Evolutionary conservation across 116 monocot species (phyloP).

Genomic region (Dioscorea cayenensis): DNA sequence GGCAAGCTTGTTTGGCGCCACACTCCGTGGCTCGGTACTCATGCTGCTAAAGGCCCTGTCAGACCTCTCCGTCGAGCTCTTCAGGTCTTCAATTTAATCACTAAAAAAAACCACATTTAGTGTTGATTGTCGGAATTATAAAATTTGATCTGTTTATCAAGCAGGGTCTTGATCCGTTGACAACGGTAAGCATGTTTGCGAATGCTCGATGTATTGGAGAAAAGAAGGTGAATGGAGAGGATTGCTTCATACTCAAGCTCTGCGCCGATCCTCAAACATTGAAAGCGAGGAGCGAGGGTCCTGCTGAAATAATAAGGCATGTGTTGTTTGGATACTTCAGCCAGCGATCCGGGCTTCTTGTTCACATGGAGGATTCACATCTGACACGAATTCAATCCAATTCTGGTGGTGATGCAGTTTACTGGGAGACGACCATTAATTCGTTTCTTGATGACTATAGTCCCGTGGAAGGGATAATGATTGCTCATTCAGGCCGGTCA

Average conservation of each 20-base stretch:
- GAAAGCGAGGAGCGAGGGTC: slow-evolving; percentile 50
- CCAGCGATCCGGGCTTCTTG: slow-evolving; percentile 48
- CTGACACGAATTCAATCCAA: slow-evolving; percentile 56
- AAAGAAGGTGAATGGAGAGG: slow-evolving; percentile 59
- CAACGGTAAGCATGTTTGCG: slow-evolving; percentile 51
- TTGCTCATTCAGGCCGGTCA: slow-evolving; percentile 66
- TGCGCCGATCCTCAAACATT: slow-evolving; percentile 43
- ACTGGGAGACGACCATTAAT: slow-evolving; percentile 78
- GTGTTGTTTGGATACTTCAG: slow-evolving; percentile 68
- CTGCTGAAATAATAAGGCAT: slow-evolving; percentile 66
- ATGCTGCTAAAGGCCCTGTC: slow-evolving; percentile 84
- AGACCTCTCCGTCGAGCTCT: slow-evolving; percentile 77
- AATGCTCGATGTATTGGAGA: slow-evolving; percentile 55
- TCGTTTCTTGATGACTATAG: slow-evolving; percentile 67
- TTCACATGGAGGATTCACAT: slow-evolving; percentile 56
- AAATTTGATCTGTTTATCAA: neutral
- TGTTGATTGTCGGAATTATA: too few relatives aligned
- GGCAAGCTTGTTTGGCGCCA: slow-evolving; percentile 87
- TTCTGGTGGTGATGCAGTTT: slow-evolving; percentile 55
- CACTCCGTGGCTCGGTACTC: slow-evolving; percentile 86
- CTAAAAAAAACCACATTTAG: too few relatives aligned
- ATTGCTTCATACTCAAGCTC: slow-evolving; percentile 77
- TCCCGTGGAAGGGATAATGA: slow-evolving; percentile 61
- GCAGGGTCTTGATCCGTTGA: slow-evolving; percentile 59
- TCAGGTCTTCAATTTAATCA: slow-evolving; percentile 36